Conservation (phyloP, 1,284 basidiomycete species). For the Vanrija sp. region DNA sequence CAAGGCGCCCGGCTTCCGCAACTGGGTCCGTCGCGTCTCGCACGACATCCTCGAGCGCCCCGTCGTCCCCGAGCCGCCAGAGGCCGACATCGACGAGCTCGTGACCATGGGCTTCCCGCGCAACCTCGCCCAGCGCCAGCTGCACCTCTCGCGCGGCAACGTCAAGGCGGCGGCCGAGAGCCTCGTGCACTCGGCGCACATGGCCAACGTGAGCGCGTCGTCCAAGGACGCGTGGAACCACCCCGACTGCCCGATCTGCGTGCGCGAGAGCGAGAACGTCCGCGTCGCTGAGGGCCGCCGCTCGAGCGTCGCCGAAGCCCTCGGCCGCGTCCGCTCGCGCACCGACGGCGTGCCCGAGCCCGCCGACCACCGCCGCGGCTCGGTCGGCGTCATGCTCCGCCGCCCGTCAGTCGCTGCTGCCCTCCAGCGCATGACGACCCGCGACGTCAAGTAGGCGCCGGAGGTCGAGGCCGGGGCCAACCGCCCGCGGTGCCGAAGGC, state of each 20-base stretch:
- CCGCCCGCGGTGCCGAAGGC: no score
- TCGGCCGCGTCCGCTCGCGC: constrained; percentile 10
- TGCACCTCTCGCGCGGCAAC: constrained; percentile 5
- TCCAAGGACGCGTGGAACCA: constrained; percentile 45
- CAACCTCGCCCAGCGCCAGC: constrained; percentile 7
- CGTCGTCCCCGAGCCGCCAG: background rate
- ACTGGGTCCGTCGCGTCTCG: background rate
- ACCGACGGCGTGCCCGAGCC: background rate
- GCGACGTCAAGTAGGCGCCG: constrained; percentile 2
- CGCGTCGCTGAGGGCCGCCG: constrained; percentile 10
- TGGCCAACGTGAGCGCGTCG: constrained; percentile 21
- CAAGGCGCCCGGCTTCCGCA: background rate
- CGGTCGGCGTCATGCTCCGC: constrained; percentile 14
- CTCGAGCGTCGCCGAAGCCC: constrained; percentile 3
- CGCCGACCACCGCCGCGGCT: constrained; percentile 8
- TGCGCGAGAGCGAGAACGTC: constrained; percentile 13
- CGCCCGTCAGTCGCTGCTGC: constrained; percentile 9
- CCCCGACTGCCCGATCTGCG: constrained; percentile 19
- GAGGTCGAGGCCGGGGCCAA: no score
- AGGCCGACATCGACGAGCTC: constrained; percentile 6
- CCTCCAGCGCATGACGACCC: constrained; percentile 10
- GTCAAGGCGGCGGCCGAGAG: constrained; percentile 9
- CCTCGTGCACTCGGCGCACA: constrained; percentile 17
- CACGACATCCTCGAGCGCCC: background rate
- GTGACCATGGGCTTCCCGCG: constrained; percentile 16